Evolutionary conservation across 2,329 filamentous ascomycete genomes (phyloP).

Genomic region (Hymenotorrendiella dingleyae): DNA sequence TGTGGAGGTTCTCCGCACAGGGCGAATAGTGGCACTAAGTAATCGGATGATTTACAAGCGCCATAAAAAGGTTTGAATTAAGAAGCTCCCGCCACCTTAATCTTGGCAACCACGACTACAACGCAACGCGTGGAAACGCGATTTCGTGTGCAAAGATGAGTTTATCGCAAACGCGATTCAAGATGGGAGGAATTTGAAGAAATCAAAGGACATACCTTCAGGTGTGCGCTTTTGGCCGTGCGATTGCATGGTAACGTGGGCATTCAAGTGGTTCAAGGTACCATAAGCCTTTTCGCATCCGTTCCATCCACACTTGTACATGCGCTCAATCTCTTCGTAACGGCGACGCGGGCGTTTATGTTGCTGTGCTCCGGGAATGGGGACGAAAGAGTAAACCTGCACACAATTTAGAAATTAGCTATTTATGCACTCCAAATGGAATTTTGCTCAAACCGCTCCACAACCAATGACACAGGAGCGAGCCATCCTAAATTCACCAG

Average conservation of each 20-base stretch:
- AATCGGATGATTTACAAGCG: slow-evolving; percentile 14
- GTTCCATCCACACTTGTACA: slow-evolving; percentile 99
- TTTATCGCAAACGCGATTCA: too few species aligned
- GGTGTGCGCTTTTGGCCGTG: slow-evolving; percentile 92
- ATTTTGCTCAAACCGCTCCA: neutral
- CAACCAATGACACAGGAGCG: slow-evolving; percentile 10
- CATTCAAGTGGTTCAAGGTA: slow-evolving; percentile 94
- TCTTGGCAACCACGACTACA: too few species aligned
- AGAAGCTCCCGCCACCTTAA: too few species aligned
- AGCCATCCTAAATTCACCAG: too few species aligned
- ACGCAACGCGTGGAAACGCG: slow-evolving; percentile 2
- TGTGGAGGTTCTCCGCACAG: slow-evolving; percentile 31
- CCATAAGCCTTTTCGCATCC: slow-evolving; percentile 98
- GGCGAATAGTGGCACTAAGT: slow-evolving; percentile 3
- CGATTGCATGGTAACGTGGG: slow-evolving; percentile 98
- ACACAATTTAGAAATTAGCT: slow-evolving; percentile 24
- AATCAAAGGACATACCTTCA: slow-evolving; percentile 67
- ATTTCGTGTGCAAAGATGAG: slow-evolving; percentile 1
- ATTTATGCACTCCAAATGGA: too few species aligned
- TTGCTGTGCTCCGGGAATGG: slow-evolving; percentile 93
- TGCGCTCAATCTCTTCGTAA: slow-evolving; percentile 97
- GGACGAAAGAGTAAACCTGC: slow-evolving; percentile 97
- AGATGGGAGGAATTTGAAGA: neutral
- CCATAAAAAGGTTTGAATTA: slow-evolving; percentile 8
- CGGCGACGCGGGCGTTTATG: slow-evolving; percentile 90